Percentiles rank a stretch among this genome's conserved stretches.
These are phyloP conservation scores for Hemileccinum rubropunctum DNA, from an alignment of 768 basidiomycete genomes.

Conservation along the genomic window DNA sequence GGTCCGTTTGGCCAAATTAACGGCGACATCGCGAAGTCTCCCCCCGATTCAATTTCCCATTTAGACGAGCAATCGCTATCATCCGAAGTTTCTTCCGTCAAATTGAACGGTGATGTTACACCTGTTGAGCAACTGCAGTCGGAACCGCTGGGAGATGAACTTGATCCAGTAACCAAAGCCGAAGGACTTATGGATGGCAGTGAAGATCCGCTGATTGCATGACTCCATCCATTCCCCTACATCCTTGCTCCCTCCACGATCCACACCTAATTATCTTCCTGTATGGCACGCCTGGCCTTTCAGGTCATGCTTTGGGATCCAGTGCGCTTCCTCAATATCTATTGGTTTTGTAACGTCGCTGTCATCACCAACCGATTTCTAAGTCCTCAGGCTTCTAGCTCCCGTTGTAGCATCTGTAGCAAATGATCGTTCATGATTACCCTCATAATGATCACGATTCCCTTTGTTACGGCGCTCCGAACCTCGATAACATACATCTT, in stretches of 20 bases:
- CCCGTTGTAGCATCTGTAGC: conserved; percentile 32
- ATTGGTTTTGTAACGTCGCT: conserved; percentile 30
- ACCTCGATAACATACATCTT: conserved; percentile 35
- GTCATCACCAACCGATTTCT: conserved; percentile 27
- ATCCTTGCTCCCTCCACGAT: neutral
- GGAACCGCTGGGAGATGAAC: conserved; percentile 52
- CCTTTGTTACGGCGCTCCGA: conserved; percentile 24
- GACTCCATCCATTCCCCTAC: conserved; percentile 5
- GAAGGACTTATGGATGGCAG: conserved; percentile 68
- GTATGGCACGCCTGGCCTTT: conserved; percentile 7
- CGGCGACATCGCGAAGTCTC: conserved; percentile 34
- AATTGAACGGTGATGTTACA: conserved; percentile 45
- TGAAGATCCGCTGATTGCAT: conserved; percentile 54
- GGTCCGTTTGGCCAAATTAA: conserved; percentile 31
- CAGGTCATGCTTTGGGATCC: conserved; percentile 18
- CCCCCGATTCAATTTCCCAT: conserved; percentile 23
- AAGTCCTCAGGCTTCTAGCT: conserved; percentile 17
- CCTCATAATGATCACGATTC: conserved; percentile 33
- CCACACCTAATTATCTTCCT: conserved; percentile 7
- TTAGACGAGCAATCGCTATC: conserved; percentile 21
- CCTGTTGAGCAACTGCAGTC: conserved; percentile 50
- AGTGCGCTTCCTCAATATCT: conserved; percentile 30
- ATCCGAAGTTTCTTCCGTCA: conserved; percentile 47
- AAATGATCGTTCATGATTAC: conserved; percentile 35
- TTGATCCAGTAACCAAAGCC: conserved; percentile 49